Base-by-base conservation (phyloP, 148 eudicot species). In the Dysphania ambrosioides region DNA sequence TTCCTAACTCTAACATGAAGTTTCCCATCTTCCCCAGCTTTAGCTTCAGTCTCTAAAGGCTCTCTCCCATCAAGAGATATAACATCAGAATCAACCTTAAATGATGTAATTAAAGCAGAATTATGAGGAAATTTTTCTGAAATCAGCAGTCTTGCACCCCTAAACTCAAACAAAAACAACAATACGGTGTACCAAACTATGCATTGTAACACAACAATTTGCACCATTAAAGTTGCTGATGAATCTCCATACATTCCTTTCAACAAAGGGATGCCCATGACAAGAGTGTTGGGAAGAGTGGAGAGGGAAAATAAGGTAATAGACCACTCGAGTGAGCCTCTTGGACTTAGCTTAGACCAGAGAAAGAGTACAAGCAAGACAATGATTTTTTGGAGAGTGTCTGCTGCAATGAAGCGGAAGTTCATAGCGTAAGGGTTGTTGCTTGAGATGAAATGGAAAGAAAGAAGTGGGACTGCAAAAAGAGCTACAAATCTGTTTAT, bases 341-440 rank as follows among this genome's bases (percentile, higher is more conserved):
- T 83, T 2, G 87, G 44, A 69, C 89, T 85, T 19, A 72, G 9
- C 21, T 80, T 77, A 6, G 93, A 81, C 95, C 97, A 90, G 29
- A 90, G 41, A 44, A 87, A 80, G 4, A 92, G 77, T 11, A 85
- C 72, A 2, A 64, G 38, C 1, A 92, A 83, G 34, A 92, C 88
- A 2, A 92, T 83, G 74, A 92, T n/a, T 65, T 92, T 92, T 51
- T 92, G 95, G 0, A 92, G 81, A 8, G 91, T 82, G 71, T 92
- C 97, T 2, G 95, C 95, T 2, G 95, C 93, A 53, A 92, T 92
- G 90, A 92, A 92, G 12, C 86, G 77, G 65, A 64, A 85, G 91
- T 92, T 90, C 97, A 92, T 92, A 2, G 79, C 78, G 63, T 92
- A 92, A 2, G 94, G 94, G 61, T 92, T 82, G 88, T 92, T 92